Evolutionary conservation across 1,139 yeast genomes (phyloP).

Genomic region (Debaryomyces udenii): DNA sequence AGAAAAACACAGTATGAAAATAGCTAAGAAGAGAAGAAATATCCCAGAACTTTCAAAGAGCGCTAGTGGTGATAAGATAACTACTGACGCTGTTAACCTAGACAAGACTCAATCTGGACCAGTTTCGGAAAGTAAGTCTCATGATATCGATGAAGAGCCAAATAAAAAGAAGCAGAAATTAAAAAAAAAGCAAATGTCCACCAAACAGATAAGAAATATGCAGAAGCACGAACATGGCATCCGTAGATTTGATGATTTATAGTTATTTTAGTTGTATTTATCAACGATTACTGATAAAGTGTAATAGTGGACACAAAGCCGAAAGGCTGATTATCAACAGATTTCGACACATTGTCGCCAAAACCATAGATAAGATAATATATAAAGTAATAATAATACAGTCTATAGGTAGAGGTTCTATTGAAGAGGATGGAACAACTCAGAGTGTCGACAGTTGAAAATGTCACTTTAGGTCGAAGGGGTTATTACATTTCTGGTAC

Average conservation of each 20-base stretch:
- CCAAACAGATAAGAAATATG: conserved; percentile 50
- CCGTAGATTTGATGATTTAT: conserved; percentile 64
- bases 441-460: conserved; percentile 52
- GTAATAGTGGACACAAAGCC: neutral
- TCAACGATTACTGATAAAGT: neutral
- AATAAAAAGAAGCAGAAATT: conserved; percentile 31
- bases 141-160: conserved; percentile 12
- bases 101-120: conserved; percentile 16
- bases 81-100: conserved; percentile 24
- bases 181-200: conserved; percentile 39
- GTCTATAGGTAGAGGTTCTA: neutral
- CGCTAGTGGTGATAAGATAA: conserved; percentile 7
- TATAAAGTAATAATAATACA: neutral
- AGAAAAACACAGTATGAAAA: conserved; percentile 14
- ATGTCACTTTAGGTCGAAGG: conserved; percentile 68
- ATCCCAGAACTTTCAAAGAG: conserved; percentile 16
- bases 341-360: neutral
- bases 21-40: conserved; percentile 19
- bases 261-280: conserved; percentile 12
- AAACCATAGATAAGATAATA: conserved; percentile 1
- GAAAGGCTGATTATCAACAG: no score
- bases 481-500: conserved; percentile 71
- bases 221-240: conserved; percentile 70
- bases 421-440: conserved; percentile 24
- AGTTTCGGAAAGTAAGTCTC: conserved; percentile 2